Percentiles rank a stretch among this genome's conserved stretches.
Evolutionary conservation across 768 basidiomycete species (phyloP).

Genomic region (Agaricus bisporus): DNA sequence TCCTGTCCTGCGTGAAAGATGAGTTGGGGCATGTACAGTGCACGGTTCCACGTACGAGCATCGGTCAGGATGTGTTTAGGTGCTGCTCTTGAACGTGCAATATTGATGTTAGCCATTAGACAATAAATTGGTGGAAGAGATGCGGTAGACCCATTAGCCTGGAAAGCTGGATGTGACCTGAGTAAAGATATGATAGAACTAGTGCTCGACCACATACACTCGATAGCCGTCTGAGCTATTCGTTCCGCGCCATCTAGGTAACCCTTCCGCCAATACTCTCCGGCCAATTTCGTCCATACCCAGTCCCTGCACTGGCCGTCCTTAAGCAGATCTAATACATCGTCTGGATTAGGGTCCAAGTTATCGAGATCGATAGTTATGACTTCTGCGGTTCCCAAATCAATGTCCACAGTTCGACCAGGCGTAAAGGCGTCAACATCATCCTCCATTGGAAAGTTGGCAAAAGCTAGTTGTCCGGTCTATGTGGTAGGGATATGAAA

Average conservation of each 20-base stretch:
- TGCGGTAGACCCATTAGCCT: constrained; percentile 38
- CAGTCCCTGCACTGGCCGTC: constrained; percentile 67
- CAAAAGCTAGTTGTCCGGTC: background rate
- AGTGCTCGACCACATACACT: constrained; percentile 39
- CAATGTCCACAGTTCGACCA: constrained; percentile 67
- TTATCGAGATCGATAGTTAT: constrained; percentile 87
- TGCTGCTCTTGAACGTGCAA: constrained; percentile 74
- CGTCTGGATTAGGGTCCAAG: constrained; percentile 73
- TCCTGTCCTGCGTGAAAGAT: constrained; percentile 49
- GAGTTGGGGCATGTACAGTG: background rate
- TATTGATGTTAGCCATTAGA: constrained; percentile 79
- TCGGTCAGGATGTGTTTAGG: constrained; percentile 72
- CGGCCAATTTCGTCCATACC: constrained; percentile 79
- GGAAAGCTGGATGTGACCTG: constrained; percentile 37
- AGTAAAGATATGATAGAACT: background rate
- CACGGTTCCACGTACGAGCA: constrained; percentile 51
- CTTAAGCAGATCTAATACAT: constrained; percentile 65
- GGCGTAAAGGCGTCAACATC: constrained; percentile 19
- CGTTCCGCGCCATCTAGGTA: constrained; percentile 71
- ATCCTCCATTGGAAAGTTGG: constrained; percentile 23
- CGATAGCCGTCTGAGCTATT: constrained; percentile 61
- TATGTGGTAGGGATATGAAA: background rate
- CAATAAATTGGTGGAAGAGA: constrained; percentile 71
- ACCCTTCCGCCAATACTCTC: constrained; percentile 83
- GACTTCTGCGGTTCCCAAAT: constrained; percentile 77